Conservation (phyloP, 306 rosid genomes). For the Trichosanthes truncata region DNA sequence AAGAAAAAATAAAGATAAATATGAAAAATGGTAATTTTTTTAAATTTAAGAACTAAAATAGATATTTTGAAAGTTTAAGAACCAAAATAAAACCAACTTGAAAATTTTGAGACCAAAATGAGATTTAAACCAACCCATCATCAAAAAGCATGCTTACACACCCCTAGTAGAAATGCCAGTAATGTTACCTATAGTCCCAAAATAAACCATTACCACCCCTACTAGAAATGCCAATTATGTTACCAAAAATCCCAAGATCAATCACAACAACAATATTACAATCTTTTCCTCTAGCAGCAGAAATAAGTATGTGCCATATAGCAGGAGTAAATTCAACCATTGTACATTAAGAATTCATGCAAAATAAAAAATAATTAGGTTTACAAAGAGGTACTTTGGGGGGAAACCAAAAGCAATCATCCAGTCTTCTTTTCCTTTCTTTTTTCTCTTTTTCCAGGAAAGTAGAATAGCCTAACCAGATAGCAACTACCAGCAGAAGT, state of each 20-base stretch:
- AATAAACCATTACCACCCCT: no score
- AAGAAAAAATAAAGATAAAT: no score
- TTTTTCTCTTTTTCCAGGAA: background rate
- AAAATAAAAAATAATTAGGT: background rate
- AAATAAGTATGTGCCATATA: background rate
- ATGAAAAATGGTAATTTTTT: no score
- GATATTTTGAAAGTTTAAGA: no score
- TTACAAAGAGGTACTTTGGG: background rate
- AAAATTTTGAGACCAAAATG: no score
- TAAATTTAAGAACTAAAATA: no score
- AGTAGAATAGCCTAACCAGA: constrained; percentile 7
- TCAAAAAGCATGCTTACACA: no score
- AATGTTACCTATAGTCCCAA: no score
- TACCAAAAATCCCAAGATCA: background rate
- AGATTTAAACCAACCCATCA: no score
- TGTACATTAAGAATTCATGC: background rate
- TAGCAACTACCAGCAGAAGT: constrained; percentile 2
- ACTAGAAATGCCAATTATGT: background rate
- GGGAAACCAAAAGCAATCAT: background rate
- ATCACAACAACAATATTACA: background rate
- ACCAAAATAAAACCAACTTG: no score
- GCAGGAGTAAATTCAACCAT: background rate
- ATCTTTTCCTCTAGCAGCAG: background rate
- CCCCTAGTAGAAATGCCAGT: no score
- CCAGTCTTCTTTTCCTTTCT: background rate